These are phyloP conservation scores for Plantago ovata DNA, from an alignment of 257 asterid genomes.

Conservation along the genomic window DNA sequence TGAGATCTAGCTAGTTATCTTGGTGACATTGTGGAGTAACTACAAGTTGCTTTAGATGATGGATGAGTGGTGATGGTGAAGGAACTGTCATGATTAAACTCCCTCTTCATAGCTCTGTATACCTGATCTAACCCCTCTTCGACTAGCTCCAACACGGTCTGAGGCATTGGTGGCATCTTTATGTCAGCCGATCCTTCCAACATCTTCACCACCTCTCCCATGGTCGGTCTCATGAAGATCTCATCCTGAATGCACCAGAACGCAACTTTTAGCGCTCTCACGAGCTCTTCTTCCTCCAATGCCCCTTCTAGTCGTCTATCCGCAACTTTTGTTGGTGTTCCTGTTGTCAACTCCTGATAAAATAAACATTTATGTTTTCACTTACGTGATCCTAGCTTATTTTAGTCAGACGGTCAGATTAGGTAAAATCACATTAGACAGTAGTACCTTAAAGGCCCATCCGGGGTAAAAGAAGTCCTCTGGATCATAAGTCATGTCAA, in stretches of 20 bases:
- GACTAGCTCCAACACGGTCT: constrained; percentile 64
- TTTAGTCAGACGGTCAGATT: too few relatives aligned
- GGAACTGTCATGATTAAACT: constrained; percentile 61
- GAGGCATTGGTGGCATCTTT: constrained; percentile 79
- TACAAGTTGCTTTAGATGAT: constrained; percentile 82
- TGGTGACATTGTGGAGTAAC: constrained; percentile 79
- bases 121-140: constrained; percentile 91
- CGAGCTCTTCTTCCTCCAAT: constrained; percentile 56
- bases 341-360: constrained; percentile 57
- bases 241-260: constrained; percentile 96
- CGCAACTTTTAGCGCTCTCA: constrained; percentile 58
- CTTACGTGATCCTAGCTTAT: too few relatives aligned
- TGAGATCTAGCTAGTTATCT: too few relatives aligned
- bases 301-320: constrained; percentile 65
- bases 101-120: constrained; percentile 84
- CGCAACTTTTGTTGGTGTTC: constrained; percentile 46
- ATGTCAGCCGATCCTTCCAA: constrained; percentile 70
- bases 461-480: constrained; percentile 89
- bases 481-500: constrained; percentile 70
- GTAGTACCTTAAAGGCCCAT: constrained; percentile 92
- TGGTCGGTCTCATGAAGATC: constrained; percentile 62
- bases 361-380: background rate
- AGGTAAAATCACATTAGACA: background rate
- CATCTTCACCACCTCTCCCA: constrained; percentile 93
- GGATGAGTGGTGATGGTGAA: constrained; percentile 58